Evolutionary conservation across 1,284 basidiomycete species (phyloP).

Genomic region (Austropuccinia psidii): DNA sequence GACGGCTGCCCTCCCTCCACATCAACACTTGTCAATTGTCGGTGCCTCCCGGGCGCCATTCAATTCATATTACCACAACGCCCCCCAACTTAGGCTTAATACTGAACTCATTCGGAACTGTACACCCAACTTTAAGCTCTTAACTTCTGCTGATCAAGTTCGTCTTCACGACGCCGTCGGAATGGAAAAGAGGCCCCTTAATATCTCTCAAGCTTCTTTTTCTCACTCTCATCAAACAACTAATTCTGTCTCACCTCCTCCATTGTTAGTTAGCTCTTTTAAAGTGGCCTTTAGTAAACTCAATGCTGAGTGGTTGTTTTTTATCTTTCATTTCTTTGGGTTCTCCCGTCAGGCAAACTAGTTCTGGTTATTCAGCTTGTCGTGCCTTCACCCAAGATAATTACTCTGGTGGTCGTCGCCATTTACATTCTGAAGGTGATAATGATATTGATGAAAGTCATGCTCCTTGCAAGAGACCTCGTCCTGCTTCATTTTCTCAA

Average conservation of each 20-base stretch:
- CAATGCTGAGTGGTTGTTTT: neutral
- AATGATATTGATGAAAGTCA: neutral
- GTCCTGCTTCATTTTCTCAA: slow-evolving; percentile 1
- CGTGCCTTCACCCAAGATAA: neutral
- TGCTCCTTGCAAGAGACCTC: slow-evolving; percentile 9
- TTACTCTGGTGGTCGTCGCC: neutral
- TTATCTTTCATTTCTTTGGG: neutral
- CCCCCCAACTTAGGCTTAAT: neutral
- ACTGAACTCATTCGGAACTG: slow-evolving; percentile 2
- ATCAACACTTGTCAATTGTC: neutral
- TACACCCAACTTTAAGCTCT: neutral
- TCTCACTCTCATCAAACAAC: neutral
- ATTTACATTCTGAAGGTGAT: neutral
- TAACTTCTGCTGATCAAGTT: neutral
- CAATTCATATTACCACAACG: slow-evolving; percentile 18
- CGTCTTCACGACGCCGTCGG: neutral
- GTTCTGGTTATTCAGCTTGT: neutral
- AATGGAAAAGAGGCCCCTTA: neutral
- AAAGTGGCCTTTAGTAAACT: neutral
- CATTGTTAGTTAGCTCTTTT: slow-evolving; percentile 14
- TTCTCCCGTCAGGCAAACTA: slow-evolving; percentile 3
- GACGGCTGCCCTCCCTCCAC: neutral
- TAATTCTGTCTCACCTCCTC: neutral
- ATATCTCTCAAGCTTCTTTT: neutral
- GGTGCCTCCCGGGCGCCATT: slow-evolving; percentile 9